Percentiles rank a stretch among this genome's conserved stretches.
phyloP scores from a whole-genome alignment of 768 basidiomycete species.

The Solioccasus polychromus region DNA sequence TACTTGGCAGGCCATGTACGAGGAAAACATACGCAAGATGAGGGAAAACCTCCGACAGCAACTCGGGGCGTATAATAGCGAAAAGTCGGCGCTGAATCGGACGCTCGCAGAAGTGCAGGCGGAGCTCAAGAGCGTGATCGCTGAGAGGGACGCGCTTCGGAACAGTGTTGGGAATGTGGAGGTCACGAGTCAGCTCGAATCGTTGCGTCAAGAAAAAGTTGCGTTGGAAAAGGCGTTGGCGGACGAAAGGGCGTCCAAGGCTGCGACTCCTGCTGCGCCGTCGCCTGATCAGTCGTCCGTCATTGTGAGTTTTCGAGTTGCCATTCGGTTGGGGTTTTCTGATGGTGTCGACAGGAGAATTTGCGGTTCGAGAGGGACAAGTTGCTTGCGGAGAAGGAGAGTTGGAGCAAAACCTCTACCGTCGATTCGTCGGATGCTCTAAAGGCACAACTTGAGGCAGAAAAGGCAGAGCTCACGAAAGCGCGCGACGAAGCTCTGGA shows the following conservation, averaged over 20 bases:
- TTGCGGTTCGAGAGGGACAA: constrained; percentile 60
- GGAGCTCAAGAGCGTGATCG: constrained; percentile 27
- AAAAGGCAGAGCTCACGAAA: constrained; percentile 57
- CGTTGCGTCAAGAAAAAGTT: constrained; percentile 37
- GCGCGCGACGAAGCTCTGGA: constrained; percentile 58
- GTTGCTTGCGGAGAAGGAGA: constrained; percentile 58
- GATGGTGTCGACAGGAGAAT: constrained; percentile 38
- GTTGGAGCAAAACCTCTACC: constrained; percentile 23
- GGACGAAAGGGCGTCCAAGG: constrained; percentile 34
- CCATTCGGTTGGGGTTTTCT: not conserved
- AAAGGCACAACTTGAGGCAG: constrained; percentile 50
- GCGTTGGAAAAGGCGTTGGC: constrained; percentile 38
- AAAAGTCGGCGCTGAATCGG: constrained; percentile 31
- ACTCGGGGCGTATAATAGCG: constrained; percentile 21
- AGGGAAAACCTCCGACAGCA: constrained; percentile 30
- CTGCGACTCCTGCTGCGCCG: constrained; percentile 8
- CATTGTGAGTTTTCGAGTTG: constrained; percentile 29
- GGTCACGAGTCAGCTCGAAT: constrained; percentile 34
- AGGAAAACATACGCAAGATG: constrained; percentile 40
- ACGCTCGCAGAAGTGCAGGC: constrained; percentile 23
- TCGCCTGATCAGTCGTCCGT: constrained; percentile 24
- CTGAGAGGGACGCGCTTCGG: constrained; percentile 30
- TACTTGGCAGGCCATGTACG: constrained; percentile 40
- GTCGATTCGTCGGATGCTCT: constrained; percentile 29
- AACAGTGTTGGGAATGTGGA: constrained; percentile 16